phyloP scores from a whole-genome alignment of 208 protist species.

The Borovskyia barvae region DNA sequence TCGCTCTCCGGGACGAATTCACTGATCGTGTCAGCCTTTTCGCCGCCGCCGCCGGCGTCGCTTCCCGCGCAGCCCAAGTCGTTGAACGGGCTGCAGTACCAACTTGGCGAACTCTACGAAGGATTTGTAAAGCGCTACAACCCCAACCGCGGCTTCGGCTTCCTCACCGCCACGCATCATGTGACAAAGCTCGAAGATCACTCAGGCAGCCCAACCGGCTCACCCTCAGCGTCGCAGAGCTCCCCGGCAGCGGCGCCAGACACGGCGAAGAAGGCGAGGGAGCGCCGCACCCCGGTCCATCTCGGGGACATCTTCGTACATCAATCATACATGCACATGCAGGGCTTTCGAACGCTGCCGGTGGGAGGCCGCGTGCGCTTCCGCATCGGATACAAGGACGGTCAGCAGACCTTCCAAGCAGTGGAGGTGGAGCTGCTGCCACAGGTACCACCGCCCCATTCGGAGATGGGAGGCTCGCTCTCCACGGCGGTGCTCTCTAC shows the following conservation, averaged over 20 bases:
- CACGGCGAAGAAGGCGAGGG: conserved; percentile 1
- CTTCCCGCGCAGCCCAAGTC: background rate
- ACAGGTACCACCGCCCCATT: conserved; percentile 7
- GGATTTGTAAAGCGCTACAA: conserved; percentile 71
- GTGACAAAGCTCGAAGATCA: background rate
- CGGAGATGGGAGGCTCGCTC: background rate
- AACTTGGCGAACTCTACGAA: conserved; percentile 57
- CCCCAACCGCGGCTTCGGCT: conserved; percentile 59
- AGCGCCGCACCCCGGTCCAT: conserved; percentile 24
- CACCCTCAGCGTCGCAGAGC: background rate
- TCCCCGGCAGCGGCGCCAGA: background rate
- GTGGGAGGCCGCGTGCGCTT: conserved; percentile 58
- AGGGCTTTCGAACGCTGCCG: conserved; percentile 50
- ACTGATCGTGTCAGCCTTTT: background rate
- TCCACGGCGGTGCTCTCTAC: background rate
- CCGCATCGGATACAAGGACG: conserved; percentile 41
- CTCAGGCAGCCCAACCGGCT: background rate
- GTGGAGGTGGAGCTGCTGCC: conserved; percentile 44
- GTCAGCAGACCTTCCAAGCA: conserved; percentile 44
- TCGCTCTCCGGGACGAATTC: conserved; percentile 1
- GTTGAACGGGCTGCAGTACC: conserved; percentile 46
- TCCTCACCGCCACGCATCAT: conserved; percentile 48
- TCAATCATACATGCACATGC: conserved; percentile 59
- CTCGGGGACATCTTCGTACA: conserved; percentile 73
- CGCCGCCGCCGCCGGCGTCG: background rate